Conservation (phyloP, 176 grass and related monocot genomes). For the Luzula sylvatica region DNA sequence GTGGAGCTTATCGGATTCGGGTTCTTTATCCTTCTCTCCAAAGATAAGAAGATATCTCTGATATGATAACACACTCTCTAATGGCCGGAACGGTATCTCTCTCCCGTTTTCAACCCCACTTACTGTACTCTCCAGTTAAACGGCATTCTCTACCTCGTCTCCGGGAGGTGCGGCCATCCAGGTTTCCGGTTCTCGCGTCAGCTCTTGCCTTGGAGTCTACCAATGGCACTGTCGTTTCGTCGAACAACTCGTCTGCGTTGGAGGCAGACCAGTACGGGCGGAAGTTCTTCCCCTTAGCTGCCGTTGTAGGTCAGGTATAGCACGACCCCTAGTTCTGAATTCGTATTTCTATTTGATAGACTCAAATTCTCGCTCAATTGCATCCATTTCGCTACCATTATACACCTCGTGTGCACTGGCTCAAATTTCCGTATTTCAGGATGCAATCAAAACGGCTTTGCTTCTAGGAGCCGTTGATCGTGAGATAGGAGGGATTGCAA, state of each 20-base stretch:
- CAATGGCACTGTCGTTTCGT: slow-evolving; percentile 47
- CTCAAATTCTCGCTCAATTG: neutral
- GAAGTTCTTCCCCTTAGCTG: slow-evolving; percentile 87
- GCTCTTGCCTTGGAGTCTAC: slow-evolving; percentile 47
- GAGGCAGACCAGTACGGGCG: slow-evolving; percentile 39
- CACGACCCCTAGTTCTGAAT: neutral
- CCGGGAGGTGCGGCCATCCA: neutral
- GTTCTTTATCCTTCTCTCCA: neutral
- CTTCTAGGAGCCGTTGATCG: slow-evolving; percentile 75
- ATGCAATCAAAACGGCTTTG: slow-evolving; percentile 88
- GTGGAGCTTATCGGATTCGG: no score
- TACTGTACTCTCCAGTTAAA: slow-evolving; percentile 6
- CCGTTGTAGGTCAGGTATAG: slow-evolving; percentile 78
- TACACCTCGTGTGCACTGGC: neutral
- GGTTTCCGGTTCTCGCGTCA: slow-evolving; percentile 23
- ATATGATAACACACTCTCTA: neutral
- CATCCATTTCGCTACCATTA: neutral
- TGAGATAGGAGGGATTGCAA: slow-evolving; percentile 92
- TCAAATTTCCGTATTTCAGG: slow-evolving; percentile 19
- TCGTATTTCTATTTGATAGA: neutral
- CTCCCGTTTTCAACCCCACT: slow-evolving; percentile 32
- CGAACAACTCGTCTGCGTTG: slow-evolving; percentile 18
- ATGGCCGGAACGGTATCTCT: slow-evolving; percentile 61
- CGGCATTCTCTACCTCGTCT: neutral
- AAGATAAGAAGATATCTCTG: no score